A percentile compares a stretch with the other conserved stretches of the same genome.
phyloP scores from a whole-genome alignment of 257 asterid species.

The Plantago elongata region DNA sequence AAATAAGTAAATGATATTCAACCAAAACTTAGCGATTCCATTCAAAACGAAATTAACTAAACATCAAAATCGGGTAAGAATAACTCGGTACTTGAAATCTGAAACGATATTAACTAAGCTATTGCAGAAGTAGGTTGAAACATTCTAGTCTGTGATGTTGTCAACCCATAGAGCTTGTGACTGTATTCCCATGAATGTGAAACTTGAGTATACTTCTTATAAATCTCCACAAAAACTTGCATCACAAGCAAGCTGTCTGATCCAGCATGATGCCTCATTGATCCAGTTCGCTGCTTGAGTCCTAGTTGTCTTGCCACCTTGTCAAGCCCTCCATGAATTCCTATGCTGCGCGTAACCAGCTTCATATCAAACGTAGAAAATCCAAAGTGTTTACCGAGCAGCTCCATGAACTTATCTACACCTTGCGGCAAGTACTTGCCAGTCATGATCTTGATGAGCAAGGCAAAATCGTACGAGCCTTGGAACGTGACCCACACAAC shows the following conservation, averaged over 20 bases:
- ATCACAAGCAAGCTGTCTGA: slow-evolving; percentile 15
- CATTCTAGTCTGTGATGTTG: neutral
- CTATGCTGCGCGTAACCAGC: neutral
- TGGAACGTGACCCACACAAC: slow-evolving; percentile 36
- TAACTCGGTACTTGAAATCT: too few relatives aligned
- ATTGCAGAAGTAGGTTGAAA: too few relatives aligned
- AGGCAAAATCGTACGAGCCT: slow-evolving; percentile 24
- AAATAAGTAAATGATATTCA: too few relatives aligned
- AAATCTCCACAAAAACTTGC: slow-evolving; percentile 11
- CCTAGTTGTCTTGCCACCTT: slow-evolving; percentile 5
- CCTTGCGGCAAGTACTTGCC: slow-evolving; percentile 11
- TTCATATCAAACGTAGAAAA: slow-evolving; percentile 23
- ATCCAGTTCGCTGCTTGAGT: slow-evolving; percentile 6
- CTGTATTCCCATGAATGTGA: neutral
- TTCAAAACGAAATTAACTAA: too few relatives aligned
- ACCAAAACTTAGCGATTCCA: too few relatives aligned
- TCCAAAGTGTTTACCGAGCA: slow-evolving; percentile 19
- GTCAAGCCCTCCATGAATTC: slow-evolving; percentile 17
- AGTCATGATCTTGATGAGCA: slow-evolving; percentile 11
- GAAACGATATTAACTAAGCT: too few relatives aligned
- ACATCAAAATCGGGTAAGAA: too few relatives aligned
- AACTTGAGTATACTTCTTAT: neutral
- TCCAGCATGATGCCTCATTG: slow-evolving; percentile 23
- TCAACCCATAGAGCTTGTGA: slow-evolving; percentile 1
- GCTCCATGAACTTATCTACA: neutral